Evolutionary conservation across 495 filamentous ascomycete genomes (phyloP), one percentile per base, ranked within the genome.

Genomic region (Monascus purpureus): DNA sequence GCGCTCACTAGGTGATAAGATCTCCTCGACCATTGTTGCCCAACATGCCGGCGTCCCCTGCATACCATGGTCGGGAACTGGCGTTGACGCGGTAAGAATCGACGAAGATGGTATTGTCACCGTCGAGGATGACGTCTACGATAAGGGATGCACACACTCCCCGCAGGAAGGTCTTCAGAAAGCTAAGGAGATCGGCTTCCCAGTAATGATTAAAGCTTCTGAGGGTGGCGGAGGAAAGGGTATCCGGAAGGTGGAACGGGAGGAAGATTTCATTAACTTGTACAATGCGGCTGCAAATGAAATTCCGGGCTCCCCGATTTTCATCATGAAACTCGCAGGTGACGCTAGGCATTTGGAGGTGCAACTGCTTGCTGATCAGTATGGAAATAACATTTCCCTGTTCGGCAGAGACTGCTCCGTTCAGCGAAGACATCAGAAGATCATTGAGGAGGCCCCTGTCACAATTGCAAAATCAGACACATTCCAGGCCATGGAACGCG

Each of bases 171-270:
- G 85, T 59, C 70, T 99, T 25, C 63, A 67, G 44, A 85, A 82
- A 54, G 90, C 90, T 26, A 71, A 65, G 46, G 70, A 85, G 50
- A 99, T 99, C 49, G 90, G 90, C 29, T 96, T 96, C 62, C 90
- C 90, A 8, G 81, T 99, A 57, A 99, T 99, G 90, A 80, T 99
- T 47, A 99, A 99, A 65, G 90, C 90, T 13, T 96, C 90, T n/a
- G 90, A 99, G 67, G 90, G 90, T 65, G 90, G 90, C 62, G 90
- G 90, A 62, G 90, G 90, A 51, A 99, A 99, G 69, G 90, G 90
- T 73, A 99, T 99, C 52, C 82, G 90, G 45, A 96, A 95, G 63
- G 92, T 87, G 36, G 73, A 93, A 31, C 68, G 57, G 17, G 86
- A 94, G 49, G 82, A 87, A 32, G 72, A 80, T 25, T 99, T 99